Evolutionary conservation across 352 stramenopile genomes (phyloP).

Genomic region (Pythium biforme): DNA sequence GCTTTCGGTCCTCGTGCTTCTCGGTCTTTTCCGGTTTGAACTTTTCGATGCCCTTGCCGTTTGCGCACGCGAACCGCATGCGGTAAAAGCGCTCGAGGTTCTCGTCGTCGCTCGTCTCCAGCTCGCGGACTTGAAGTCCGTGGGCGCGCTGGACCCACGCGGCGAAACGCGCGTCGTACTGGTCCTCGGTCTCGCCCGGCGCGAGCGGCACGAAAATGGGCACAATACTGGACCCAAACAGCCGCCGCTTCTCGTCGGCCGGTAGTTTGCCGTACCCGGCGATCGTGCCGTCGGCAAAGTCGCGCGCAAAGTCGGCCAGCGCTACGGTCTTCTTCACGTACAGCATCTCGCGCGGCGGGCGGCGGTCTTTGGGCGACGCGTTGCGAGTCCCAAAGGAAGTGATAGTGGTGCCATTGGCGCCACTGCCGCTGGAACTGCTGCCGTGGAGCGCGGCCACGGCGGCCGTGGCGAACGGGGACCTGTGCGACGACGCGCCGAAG

Average conservation of each 20-base stretch:
- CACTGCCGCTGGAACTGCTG: not conserved
- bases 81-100: slow-evolving; percentile 18
- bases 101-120: not conserved
- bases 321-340: slow-evolving; percentile 12
- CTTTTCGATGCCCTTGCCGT: not conserved
- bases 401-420: not conserved
- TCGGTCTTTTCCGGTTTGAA: no score
- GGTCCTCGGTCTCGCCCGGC: slow-evolving; percentile 3
- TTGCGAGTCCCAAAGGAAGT: no score
- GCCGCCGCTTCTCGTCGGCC: not conserved
- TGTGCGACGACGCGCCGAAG: not conserved
- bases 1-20: no score
- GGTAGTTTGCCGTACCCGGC: slow-evolving; percentile 3
- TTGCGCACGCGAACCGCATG: slow-evolving; percentile 11
- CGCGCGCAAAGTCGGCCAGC: slow-evolving; percentile 16
- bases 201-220: slow-evolving; percentile 21
- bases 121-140: not conserved
- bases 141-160: slow-evolving; percentile 13
- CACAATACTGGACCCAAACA: slow-evolving; percentile 10
- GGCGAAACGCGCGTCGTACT: slow-evolving; percentile 25
- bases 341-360: slow-evolving; percentile 10
- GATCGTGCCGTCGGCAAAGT: not conserved
- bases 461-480: not conserved
- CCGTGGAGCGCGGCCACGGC: not conserved
- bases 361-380: not conserved